Evolutionary conservation across 805 yeast genomes (phyloP), one percentile per base, ranked within the genome.

Genomic region (Candida ulmi): DNA sequence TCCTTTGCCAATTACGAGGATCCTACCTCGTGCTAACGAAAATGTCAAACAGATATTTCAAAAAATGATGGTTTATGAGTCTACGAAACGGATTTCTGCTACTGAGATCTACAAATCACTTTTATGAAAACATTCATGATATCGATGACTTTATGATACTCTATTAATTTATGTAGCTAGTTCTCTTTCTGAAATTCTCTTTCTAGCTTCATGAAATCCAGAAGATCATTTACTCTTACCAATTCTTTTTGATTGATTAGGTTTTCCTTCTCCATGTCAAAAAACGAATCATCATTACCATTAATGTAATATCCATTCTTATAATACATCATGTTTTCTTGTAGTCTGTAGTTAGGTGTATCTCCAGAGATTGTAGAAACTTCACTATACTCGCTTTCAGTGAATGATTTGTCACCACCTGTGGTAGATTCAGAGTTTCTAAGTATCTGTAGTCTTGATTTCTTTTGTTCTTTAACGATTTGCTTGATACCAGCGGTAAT

Each of bases 1-100:
- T 1, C 55, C 59, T 2, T 40, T 42, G 24, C 50, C 61, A 0
- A 31, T 48, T 4, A 41, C 45, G 1, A 40, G 40, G n/a, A 32
- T 72, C 5, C 39, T 74, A 13, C 76, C 75, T 2, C 53, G 62
- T 26, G 62, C 58, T 9, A 44, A 48, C 17, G 42, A 42, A 7
- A 40, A 46, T 1, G 38, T 52, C 12, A 40, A 46, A n/a, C 33
- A 52, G 1, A 43, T 69, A 2, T 74, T 74, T 45, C 39, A 51
- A n/a, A 48, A 54, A 13, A 69, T 76, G 68, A 71, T 71, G 63
- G 56, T 59, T 8, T 73, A 66, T 41, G 63, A 69, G 42, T 62
- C 67, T 3, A 33, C 53, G 0, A 25, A 51, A 0, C 44, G 76
- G 41, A 15, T 62, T 1, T 43, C 61, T 9, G 66, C 72, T 2